Evolutionary conservation across 768 basidiomycete species (phyloP), one percentile per base, ranked within the genome.

Genomic region (Lactarius sanguifluus): DNA sequence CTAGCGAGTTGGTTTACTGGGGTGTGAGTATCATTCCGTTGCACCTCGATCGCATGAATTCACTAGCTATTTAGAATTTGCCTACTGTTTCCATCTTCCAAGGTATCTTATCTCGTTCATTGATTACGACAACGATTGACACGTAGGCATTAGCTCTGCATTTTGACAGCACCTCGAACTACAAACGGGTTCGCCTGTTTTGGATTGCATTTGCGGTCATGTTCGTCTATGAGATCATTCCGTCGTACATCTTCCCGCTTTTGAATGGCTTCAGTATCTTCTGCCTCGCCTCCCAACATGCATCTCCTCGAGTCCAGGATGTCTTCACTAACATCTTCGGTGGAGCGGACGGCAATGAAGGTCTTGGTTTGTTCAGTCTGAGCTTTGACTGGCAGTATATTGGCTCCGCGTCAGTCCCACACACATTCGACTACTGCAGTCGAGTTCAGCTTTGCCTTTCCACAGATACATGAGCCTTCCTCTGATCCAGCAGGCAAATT

Each of bases 331-430:
- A 86, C 64, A 67, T 90, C 0, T 89, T 90, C 65, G 89, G 89
- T 34, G 89, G 89, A 6, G 77, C 83, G 3, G 79, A 83, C 43
- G 86, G 82, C 40, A 90, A 90, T 70, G 88, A 90, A 73, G 88
- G 87, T 0, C 77, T 90, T 47, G 88, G 88, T 0, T 71, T 89
- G 23, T 63, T 85, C 47, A 83, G 82, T 38, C 65, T 90, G 50
- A 84, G 84, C n/a, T 81, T 89, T 56, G 88, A 89, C 70, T 90
- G 86, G 86, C 85, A 86, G 67, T 86, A 86, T 69, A 85, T 87
- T 67, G 81, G 81, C 1, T 84, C 85, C 18, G 52, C 28, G 70
- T 74, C 47, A 23, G 74, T 71, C 20, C 5, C n/a, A 15, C 5
- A n/a, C 41, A 6, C 18, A 43, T 23, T n/a, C 47, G 6, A n/a